Conservation (phyloP, 345 rosid species). For the sweet orange (Citrus sinensis) region DNA sequence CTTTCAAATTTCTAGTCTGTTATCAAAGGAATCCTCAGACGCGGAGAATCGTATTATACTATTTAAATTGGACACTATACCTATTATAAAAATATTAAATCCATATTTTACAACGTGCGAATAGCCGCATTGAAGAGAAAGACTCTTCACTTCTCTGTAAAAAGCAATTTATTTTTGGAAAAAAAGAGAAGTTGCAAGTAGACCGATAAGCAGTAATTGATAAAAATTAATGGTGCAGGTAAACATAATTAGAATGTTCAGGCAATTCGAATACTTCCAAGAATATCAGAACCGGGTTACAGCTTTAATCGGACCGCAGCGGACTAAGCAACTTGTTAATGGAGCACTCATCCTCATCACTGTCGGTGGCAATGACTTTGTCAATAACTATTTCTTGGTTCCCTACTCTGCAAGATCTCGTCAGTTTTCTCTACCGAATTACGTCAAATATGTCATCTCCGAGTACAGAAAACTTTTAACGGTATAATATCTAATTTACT, state of each 20-base stretch:
- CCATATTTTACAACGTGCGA: too few species aligned
- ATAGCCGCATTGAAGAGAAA: too few species aligned
- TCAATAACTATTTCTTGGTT: conserved; percentile 77
- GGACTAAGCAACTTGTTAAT: conserved; percentile 46
- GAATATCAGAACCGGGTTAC: conserved; percentile 59
- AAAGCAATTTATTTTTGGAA: too few species aligned
- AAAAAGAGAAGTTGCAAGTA: not conserved
- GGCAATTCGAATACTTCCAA: conserved; percentile 60
- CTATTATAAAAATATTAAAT: too few species aligned
- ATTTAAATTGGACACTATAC: too few species aligned
- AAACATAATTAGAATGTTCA: conserved; percentile 62
- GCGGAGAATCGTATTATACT: too few species aligned
- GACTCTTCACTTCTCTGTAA: not conserved
- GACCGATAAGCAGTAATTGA: not conserved
- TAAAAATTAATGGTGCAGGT: conserved; percentile 32
- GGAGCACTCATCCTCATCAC: conserved; percentile 63
- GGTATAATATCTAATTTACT: conserved; percentile 21
- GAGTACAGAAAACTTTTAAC: conserved; percentile 50
- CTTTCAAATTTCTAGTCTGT: too few species aligned
- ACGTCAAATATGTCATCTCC: conserved; percentile 40
- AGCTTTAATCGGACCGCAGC: conserved; percentile 48
- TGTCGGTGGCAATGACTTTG: conserved; percentile 86
- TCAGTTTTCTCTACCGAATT: conserved; percentile 50
- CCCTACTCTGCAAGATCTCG: conserved; percentile 60
- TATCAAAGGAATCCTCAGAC: not conserved